Conservation (phyloP, 495 filamentous ascomycete species). For the Recurvomyces mirabilis region DNA sequence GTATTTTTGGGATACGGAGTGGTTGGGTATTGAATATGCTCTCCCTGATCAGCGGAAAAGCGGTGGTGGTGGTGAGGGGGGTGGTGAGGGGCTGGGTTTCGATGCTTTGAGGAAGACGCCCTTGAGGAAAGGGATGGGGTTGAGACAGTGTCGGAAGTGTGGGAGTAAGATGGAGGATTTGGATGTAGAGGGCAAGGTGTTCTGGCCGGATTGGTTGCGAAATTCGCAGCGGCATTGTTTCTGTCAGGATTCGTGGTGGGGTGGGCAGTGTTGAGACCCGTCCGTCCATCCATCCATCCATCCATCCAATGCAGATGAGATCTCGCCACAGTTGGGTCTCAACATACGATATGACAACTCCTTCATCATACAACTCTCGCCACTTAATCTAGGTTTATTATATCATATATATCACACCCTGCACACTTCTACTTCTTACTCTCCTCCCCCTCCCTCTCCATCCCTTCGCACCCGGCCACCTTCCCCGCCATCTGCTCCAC, state of each 20-base stretch:
- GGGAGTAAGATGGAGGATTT: slow-evolving; percentile 54
- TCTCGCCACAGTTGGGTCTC: too few species aligned
- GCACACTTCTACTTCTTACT: slow-evolving; percentile 19
- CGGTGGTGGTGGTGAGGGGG: not conserved
- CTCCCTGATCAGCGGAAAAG: too few species aligned
- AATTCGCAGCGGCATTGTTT: slow-evolving; percentile 42
- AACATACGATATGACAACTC: too few species aligned
- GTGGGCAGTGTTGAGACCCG: not conserved
- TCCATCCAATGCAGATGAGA: not conserved
- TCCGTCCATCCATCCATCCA: not conserved
- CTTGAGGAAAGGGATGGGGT: slow-evolving; percentile 10
- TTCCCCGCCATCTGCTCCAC: slow-evolving; percentile 31
- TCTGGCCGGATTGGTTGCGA: slow-evolving; percentile 38
- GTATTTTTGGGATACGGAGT: slow-evolving; percentile 16
- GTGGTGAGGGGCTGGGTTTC: not conserved
- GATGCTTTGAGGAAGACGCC: slow-evolving; percentile 22
- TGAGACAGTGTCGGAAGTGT: slow-evolving; percentile 50
- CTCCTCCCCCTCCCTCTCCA: slow-evolving; percentile 30
- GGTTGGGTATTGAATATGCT: slow-evolving; percentile 15
- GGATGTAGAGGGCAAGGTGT: slow-evolving; percentile 18
- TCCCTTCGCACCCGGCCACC: slow-evolving; percentile 31
- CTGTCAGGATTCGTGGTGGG: slow-evolving; percentile 28
- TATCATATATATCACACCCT: not conserved
- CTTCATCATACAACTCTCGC: too few species aligned
- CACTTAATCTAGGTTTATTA: too few species aligned